Base-by-base conservation (phyloP, 768 basidiomycete species). In the Rhizopogon rudus region DNA sequence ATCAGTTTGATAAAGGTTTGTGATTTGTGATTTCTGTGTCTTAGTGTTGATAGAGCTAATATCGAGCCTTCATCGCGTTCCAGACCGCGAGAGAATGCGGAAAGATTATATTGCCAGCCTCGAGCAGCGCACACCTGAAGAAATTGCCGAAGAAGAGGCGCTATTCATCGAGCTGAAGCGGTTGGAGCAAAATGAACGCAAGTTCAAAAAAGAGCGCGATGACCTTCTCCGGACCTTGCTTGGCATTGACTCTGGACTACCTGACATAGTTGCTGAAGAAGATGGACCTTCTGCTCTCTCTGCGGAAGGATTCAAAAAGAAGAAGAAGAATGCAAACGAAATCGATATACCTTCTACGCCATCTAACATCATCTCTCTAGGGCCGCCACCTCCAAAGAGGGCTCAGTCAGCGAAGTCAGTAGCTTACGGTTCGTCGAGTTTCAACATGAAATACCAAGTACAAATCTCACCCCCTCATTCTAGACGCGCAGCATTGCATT, bases 71-170 rank as follows among this genome's bases (percentile, higher is more conserved):
- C 5, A 2, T 8, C 45, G 8, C 20, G 37, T 44, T 57, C 20
- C 60, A 96, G 95, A 88, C 31, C 88, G 92, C 42, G 97, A 99
- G 70, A 73, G 84, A 20, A 86, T 84, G 59, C 86, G 97, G 55
- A 97, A 94, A 71, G 84, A 85, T 55, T 97, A 98, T 64, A 79
- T 98, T 13, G 73, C 79, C 8, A 89, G 86, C 57, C 82, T 98
- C n/a, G 91, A 94, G 72, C 83, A 81, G 54, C 86, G 96, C n/a
- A 89, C 93, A 0, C 80, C 86, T 4, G 84, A 88, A 48, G 92
- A 98, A 72, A 87, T 96, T 43, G 88, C 87, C 16, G 95, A 99
- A 67, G 97, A 98, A 76, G 95, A 98, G 63, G 89, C 92, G 7
- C 77, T 99, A 3, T 98, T 91, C 71, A 74, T 98, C 58, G 93